Evolutionary conservation across 106 monocot species (phyloP).

Genomic region (Dendrobium chrysotoxum): DNA sequence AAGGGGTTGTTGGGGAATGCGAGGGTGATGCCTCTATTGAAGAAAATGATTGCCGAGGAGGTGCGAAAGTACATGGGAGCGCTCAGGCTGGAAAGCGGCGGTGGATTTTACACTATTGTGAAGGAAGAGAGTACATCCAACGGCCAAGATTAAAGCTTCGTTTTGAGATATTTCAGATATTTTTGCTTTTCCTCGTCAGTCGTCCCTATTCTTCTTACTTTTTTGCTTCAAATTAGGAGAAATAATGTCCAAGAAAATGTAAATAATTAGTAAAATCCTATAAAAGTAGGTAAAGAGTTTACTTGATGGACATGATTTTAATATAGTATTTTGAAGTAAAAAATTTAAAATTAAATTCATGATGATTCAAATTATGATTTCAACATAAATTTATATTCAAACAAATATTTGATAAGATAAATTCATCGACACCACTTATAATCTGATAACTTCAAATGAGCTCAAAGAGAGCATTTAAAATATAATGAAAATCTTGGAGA

Average conservation of each 20-base stretch:
- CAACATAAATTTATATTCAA: too few relatives aligned
- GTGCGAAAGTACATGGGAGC: slow-evolving; percentile 28
- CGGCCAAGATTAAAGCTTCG: slow-evolving; percentile 1
- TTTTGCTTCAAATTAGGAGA: background rate
- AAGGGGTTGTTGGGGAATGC: background rate
- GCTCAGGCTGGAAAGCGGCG: slow-evolving; percentile 6
- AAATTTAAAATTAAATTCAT: too few relatives aligned
- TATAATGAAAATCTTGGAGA: too few relatives aligned
- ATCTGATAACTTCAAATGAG: too few relatives aligned
- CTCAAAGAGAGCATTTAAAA: too few relatives aligned
- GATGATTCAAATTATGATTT: too few relatives aligned
- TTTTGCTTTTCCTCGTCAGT: background rate
- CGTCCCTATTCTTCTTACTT: background rate
- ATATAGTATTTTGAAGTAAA: too few relatives aligned
- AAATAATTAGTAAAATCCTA: background rate
- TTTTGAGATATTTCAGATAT: background rate
- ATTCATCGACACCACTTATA: too few relatives aligned
- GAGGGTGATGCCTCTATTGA: slow-evolving; percentile 15
- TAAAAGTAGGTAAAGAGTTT: too few relatives aligned
- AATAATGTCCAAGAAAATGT: background rate
- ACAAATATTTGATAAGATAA: too few relatives aligned
- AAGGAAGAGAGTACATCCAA: background rate
- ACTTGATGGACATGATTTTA: too few relatives aligned
- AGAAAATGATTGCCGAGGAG: slow-evolving; percentile 43
- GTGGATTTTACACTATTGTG: background rate